Evolutionary conservation across 257 asterid genomes (phyloP).

Genomic region (Lycium barbarum): DNA sequence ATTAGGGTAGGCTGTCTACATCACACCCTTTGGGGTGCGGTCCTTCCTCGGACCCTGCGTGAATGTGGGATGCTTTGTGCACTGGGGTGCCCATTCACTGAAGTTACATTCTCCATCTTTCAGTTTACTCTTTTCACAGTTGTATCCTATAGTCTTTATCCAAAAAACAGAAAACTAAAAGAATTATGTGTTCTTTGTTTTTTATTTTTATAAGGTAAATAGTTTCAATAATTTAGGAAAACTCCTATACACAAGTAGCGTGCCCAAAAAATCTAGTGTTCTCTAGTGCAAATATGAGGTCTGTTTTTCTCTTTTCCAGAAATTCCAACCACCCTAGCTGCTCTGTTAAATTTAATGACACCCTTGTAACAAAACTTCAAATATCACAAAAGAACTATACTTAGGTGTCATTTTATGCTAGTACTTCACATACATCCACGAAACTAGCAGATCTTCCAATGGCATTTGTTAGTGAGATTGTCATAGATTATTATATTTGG

Average conservation of each 20-base stretch:
- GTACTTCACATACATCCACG: neutral
- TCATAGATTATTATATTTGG: conserved; percentile 10
- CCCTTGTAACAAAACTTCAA: neutral
- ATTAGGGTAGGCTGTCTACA: too few species aligned
- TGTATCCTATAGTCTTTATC: neutral
- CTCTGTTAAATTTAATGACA: conserved; percentile 4
- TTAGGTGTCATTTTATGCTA: neutral
- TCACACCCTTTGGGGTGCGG: too few species aligned
- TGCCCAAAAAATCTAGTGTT: conserved; percentile 15
- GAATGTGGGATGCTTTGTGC: too few species aligned
- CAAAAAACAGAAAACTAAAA: neutral
- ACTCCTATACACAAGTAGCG: neutral
- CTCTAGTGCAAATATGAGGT: neutral
- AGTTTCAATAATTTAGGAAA: neutral
- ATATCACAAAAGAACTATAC: neutral
- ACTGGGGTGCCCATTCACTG: too few species aligned
- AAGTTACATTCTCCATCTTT: neutral
- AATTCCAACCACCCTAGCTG: neutral
- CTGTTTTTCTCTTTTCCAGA: neutral
- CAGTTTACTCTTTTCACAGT: neutral
- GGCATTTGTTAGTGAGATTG: neutral
- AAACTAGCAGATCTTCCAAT: neutral
- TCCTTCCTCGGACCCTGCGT: too few species aligned
- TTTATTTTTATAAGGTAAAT: neutral
- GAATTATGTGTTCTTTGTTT: neutral